Base-by-base conservation (phyloP, 2,329 filamentous ascomycete genomes). In the Emergomyces orientalis region DNA sequence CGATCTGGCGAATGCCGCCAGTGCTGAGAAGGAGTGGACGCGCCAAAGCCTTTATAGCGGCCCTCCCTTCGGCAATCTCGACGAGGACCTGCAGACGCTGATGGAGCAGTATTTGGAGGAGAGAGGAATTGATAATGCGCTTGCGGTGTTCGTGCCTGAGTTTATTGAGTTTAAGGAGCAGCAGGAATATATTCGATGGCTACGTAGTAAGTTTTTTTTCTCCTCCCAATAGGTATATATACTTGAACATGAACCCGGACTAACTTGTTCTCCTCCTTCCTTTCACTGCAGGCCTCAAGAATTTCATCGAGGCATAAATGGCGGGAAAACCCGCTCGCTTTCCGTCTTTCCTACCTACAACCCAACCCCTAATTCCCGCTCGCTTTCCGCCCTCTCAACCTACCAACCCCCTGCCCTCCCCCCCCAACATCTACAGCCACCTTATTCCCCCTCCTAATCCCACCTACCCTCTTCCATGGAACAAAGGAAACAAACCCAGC, bases 151-250 rank as follows among this genome's bases (percentile, higher is more conserved):
- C 77, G 88, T 96, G 54, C 91, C 92, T 45, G 92, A 97, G 76
- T 99, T 96, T 80, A 92, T 97, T 73, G 91, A 97, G 75, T 86
- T 89, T 79, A 99, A 99, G 87, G 94, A 99, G 85, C 93, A 97
- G 85, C 89, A 87, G 79, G 94, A 99, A 83, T 99, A 99, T 78
- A 80, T 95, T 65, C 80, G 84, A 68, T 99, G 95, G 94, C 81
- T 99, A 76, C 84, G 86, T 76, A 86, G 83, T 84, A 76, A 76
- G 81, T 71, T 61, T 61, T 54, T 62, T 62, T 51, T 37, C 25
- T 65, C 55, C 59, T 45, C 55, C 49, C 51, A 25, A 17, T 17
- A 11, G 19, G 2, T 30, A 19, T 52, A 2, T 32, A 19, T 60
- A 45, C 62, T 55, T 55, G 58, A 58, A 62, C 19, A 39, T 41